Conservation (phyloP, 441 rosid genomes). For the Melastoma candidum region DNA sequence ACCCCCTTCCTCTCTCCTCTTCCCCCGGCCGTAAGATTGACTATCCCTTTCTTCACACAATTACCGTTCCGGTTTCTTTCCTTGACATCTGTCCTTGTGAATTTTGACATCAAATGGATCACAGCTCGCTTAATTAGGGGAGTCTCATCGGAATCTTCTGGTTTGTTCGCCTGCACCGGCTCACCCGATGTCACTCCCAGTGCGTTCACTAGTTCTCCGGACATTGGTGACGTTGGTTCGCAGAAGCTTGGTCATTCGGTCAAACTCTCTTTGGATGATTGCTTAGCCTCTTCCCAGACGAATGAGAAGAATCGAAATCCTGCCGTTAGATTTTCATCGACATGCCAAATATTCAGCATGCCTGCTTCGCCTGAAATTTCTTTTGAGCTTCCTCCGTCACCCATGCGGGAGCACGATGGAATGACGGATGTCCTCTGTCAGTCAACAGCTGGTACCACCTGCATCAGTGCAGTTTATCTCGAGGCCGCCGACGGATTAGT, state of each 20-base stretch:
- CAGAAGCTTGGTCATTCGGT: conserved; percentile 23
- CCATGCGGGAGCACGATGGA: conserved; percentile 22
- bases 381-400: conserved; percentile 54
- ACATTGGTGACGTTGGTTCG: conserved; percentile 17
- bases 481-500: no score
- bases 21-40: no score
- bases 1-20: no score
- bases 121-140: conserved; percentile 14
- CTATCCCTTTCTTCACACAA: no score
- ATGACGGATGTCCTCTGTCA: not conserved
- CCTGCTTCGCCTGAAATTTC: conserved; percentile 72
- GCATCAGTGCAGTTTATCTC: no score
- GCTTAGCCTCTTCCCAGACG: conserved; percentile 34
- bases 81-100: no score
- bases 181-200: conserved; percentile 55
- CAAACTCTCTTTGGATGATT: conserved; percentile 77
- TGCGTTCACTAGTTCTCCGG: conserved; percentile 34
- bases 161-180: conserved; percentile 55
- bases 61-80: no score
- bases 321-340: conserved; percentile 55
- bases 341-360: conserved; percentile 43
- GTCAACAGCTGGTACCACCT: no score
- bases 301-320: conserved; percentile 26
- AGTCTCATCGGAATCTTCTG: conserved; percentile 56
- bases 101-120: no score